Base-by-base conservation (phyloP, 257 asterid genomes). In the Jacaranda mimosifolia region DNA sequence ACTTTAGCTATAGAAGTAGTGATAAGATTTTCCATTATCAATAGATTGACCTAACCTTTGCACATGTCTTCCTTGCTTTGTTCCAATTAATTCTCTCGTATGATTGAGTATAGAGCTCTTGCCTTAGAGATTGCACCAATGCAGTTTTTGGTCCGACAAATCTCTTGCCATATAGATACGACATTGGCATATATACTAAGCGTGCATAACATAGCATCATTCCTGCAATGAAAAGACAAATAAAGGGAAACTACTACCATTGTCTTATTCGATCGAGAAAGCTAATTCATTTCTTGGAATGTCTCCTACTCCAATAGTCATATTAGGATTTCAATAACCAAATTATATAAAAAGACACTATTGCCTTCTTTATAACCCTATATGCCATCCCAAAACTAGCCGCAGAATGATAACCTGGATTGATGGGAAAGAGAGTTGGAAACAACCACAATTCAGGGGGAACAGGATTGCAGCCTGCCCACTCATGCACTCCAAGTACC, bases 141-240 rank as follows among this genome's bases (percentile, higher is more conserved):
- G 75, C 75, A 39, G 84, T 85, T 45, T 78, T 75, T n/a, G 82
- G 85, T 4, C 84, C 86, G 0, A 85, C 88, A 14, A 85, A 85
- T 26, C 77, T 71, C 48, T 81, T 81, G 11, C 86, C 88, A 55
- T 84, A 84, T 45, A 84, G 70, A 74, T 81, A 84, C n/a, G 88
- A 77, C 88, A 84, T 84, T 8, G 85, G 88, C 83, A 81, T 70
- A 73, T 74, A 81, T 14, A 75, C 81, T 81, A 81, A 71, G 51
- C 88, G 78, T 70, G 81, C 78, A 49, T 78, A 84, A 15, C 85
- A 78, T 79, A 82, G 70, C 83, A 84, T 81, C 68, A 81, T 81
- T 10, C 82, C 85, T 81, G 82, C 1, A 52, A 70, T 45, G 43
- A 7, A 38, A 49, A 4, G 39, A 52, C 32, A 5, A 6, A 38